Evolutionary conservation across 1,284 basidiomycete genomes (phyloP), one percentile per base, ranked within the genome.

Genomic region (Papiliotrema flavescens): DNA sequence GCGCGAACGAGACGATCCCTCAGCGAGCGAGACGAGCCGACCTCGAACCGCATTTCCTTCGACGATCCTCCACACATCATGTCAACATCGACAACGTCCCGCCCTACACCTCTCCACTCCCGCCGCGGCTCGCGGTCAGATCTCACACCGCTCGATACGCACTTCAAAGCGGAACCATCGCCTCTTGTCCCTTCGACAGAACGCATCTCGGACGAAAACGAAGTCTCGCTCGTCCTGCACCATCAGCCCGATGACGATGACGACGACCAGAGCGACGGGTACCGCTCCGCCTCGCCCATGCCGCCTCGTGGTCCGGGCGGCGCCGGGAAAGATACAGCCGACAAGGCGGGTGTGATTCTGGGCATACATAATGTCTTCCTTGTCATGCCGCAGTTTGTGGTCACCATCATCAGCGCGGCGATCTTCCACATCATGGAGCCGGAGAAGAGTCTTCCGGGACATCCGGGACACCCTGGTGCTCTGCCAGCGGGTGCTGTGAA

Each of bases 361-460:
- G 90, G 90, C 36, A 93, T 94, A 53, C 90, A 94, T 73, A 96
- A 94, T 65, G 82, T 95, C 51, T 93, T 89, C 70, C 80, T 95
- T 61, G 92, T 95, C 51, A 55, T 81, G 17, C 81, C 84, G 3
- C 81, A 82, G 60, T 81, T 82, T 57, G 67, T 82, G 46, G 78
- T 81, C 7, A 80, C 80, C 0, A 71, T 76, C 39, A 59, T 81
- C 2, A 76, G 75, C 1, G 71, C 76, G 9, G 66, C 81, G 63
- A 76, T 81, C 43, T 81, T 82, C 54, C 71, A 71, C 45, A 53
- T 79, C 37, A 68, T 79, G 67, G 78, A 78, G 37, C 76, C 77
- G 0, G 66, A 60, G 1, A 63, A 61, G n/a, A 32, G 28, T 32
- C 28, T 32, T 5, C 42, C 60, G n/a, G 36, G 69, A 20, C 65